Evolutionary conservation across 768 basidiomycete species (phyloP).

Genomic region (Fibroporia radiculosa): DNA sequence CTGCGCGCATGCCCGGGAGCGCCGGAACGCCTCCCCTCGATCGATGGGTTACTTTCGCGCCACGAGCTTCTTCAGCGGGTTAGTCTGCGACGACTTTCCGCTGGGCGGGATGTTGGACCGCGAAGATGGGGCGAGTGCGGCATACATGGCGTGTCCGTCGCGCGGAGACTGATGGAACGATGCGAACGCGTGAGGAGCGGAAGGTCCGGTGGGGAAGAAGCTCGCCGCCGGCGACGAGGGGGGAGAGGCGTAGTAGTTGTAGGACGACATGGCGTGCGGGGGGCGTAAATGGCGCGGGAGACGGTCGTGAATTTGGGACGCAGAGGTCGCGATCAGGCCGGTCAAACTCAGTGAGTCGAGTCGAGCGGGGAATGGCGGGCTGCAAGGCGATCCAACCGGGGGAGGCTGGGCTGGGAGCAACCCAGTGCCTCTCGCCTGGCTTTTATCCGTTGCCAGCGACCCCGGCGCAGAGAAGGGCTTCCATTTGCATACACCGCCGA

Average conservation of each 20-base stretch:
- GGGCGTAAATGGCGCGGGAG: conserved; percentile 1
- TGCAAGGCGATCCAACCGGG: not conserved
- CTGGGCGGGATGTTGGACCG: conserved; percentile 5
- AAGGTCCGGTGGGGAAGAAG: conserved; percentile 28
- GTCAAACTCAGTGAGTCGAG: not conserved
- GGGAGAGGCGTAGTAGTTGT: conserved; percentile 16
- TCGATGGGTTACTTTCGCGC: conserved; percentile 9
- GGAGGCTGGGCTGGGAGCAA: not conserved
- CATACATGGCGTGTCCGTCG: conserved; percentile 24
- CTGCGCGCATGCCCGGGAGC: conserved; percentile 1
- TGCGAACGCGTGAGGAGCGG: conserved; percentile 28
- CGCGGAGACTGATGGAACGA: conserved; percentile 27
- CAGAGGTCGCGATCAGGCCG: too few species aligned
- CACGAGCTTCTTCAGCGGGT: conserved; percentile 10
- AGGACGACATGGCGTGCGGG: conserved; percentile 21
- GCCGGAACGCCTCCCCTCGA: not conserved
- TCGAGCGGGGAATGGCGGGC: not conserved
- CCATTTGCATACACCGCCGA: not conserved
- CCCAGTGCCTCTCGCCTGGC: not conserved
- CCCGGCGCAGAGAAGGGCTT: conserved; percentile 4
- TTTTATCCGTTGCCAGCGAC: conserved; percentile 2
- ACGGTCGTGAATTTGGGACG: not conserved
- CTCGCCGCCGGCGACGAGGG: conserved; percentile 18
- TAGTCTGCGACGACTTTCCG: not conserved
- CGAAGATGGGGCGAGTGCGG: conserved; percentile 15